A percentile compares a stretch with the other conserved stretches of the same genome.
These are phyloP conservation scores for Pseudogymnoascus sp. DNA, from an alignment of 2,329 filamentous ascomycete genomes.

Conservation along the genomic window DNA sequence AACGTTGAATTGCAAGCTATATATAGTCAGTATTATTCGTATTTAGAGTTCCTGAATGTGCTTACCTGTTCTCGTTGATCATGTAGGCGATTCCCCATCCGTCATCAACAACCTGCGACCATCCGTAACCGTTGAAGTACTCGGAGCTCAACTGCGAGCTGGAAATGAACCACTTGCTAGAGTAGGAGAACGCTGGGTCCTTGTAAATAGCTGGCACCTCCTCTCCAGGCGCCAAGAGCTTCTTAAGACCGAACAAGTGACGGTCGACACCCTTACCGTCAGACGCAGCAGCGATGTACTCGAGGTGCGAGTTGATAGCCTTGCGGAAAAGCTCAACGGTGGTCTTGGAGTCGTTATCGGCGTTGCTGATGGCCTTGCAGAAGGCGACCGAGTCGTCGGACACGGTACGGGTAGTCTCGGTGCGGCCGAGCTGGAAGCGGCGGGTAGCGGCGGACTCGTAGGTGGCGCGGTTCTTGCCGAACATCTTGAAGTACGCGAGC, in stretches of 20 bases:
- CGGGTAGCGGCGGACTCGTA: slow-evolving; percentile 95
- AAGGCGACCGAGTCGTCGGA: slow-evolving; percentile 87
- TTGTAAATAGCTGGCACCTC: slow-evolving; percentile 74
- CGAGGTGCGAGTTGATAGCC: slow-evolving; percentile 71
- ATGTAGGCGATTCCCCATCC: slow-evolving; percentile 98
- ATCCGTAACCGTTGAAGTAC: slow-evolving; percentile 98
- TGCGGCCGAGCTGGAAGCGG: slow-evolving; percentile 91
- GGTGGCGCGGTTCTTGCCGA: slow-evolving; percentile 92
- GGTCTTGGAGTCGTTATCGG: slow-evolving; percentile 51
- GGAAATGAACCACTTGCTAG: slow-evolving; percentile 79
- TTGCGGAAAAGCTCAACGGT: slow-evolving; percentile 70
- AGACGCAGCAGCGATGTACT: slow-evolving; percentile 83
- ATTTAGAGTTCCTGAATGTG: not conserved
- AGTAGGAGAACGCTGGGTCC: slow-evolving; percentile 81
- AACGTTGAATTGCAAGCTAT: slow-evolving; percentile 92
- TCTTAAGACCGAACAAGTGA: slow-evolving; percentile 96
- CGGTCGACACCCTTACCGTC: slow-evolving; percentile 92
- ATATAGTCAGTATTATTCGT: not conserved
- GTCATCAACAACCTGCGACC: slow-evolving; percentile 93
- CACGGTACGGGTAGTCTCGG: slow-evolving; percentile 88
- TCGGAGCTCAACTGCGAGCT: slow-evolving; percentile 87
- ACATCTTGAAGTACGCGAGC: slow-evolving; percentile 97
- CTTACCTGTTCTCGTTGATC: slow-evolving; percentile 95
- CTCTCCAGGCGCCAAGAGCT: slow-evolving; percentile 72
- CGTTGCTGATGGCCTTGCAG: slow-evolving; percentile 77